A percentile compares a stretch with the other conserved stretches of the same genome.
Conservation (phyloP, 148 eudicot species). For the Diospyros lotus region DNA sequence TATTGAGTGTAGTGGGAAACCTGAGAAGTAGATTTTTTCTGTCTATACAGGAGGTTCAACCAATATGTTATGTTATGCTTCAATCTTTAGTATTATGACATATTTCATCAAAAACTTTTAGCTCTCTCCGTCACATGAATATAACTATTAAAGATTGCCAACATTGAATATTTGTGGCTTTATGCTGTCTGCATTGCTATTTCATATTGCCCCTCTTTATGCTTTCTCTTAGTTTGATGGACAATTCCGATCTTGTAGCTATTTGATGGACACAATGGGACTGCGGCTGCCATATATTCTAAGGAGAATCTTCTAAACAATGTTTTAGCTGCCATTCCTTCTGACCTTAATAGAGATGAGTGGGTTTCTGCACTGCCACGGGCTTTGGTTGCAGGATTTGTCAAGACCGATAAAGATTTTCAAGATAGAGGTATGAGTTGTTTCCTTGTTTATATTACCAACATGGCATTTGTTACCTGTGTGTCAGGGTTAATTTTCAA, state of each 20-base stretch:
- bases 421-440: conserved; percentile 53
- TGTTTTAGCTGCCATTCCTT: conserved; percentile 70
- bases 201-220: not conserved
- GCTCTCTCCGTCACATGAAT: not conserved
- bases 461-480: conserved; percentile 2
- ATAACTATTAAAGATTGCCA: too few species aligned
- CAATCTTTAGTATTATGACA: not conserved
- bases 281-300: conserved; percentile 86
- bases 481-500: not conserved
- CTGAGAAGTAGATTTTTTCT: not conserved
- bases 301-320: conserved; percentile 80
- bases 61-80: not conserved
- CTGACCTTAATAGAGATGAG: conserved; percentile 80
- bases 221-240: not conserved
- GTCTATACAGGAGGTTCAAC: conserved; percentile 1
- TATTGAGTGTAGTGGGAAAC: not conserved
- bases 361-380: conserved; percentile 86
- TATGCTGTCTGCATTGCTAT: not conserved
- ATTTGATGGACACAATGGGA: conserved; percentile 95
- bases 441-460: not conserved
- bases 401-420: conserved; percentile 93
- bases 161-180: not conserved
- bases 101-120: not conserved
- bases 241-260: conserved; percentile 41
- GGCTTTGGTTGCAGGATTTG: conserved; percentile 95